Conservation (phyloP, 192 early-diverging fungal genomes). For the Phlyctochytrium bullatum region DNA sequence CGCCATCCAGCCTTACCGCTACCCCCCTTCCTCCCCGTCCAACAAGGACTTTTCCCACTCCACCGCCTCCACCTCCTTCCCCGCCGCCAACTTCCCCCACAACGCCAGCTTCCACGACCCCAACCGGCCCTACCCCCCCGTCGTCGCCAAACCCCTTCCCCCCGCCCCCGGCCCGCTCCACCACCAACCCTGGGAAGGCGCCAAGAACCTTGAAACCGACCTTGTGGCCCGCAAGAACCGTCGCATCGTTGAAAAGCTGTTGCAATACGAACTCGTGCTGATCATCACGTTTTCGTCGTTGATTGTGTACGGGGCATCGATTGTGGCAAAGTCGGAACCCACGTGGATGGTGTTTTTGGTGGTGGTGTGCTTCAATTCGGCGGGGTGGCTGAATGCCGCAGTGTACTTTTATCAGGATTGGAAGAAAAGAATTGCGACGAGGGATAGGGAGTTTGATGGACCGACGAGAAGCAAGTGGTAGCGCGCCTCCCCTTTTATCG, state of each 20-base stretch:
- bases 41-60: neutral
- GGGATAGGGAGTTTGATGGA: too few relatives aligned
- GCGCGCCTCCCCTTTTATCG: too few relatives aligned
- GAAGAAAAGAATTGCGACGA: neutral
- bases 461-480: too few relatives aligned
- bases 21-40: too few relatives aligned
- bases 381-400: neutral
- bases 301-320: neutral
- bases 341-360: neutral
- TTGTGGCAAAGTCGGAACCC: neutral
- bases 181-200: neutral
- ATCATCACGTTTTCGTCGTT: neutral
- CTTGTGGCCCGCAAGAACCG: neutral
- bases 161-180: neutral
- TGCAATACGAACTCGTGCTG: neutral
- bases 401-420: constrained; percentile 1
- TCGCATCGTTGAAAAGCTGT: neutral
- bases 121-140: too few relatives aligned
- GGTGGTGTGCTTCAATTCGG: neutral
- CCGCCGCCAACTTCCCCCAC: neutral
- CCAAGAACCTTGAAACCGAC: neutral
- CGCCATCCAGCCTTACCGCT: too few relatives aligned
- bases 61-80: neutral
- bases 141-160: neutral
- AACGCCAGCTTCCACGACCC: neutral